Conservation (phyloP, 2,329 filamentous ascomycete species). For the Arthrobotrys conoides region DNA sequence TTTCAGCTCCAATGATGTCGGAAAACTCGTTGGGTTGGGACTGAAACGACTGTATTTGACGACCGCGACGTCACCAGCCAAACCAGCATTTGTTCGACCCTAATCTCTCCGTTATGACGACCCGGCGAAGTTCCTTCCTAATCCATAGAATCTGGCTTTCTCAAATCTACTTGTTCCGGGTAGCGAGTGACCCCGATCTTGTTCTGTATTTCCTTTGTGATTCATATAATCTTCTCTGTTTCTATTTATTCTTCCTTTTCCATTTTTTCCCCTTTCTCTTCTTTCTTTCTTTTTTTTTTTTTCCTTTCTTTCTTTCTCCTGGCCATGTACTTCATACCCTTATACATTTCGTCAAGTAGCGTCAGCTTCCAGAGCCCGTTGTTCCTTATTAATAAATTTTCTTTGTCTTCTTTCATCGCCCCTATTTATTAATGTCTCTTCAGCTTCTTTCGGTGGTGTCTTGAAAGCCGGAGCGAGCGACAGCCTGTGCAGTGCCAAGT, state of each 20-base stretch:
- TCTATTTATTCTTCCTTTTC: constrained; percentile 57
- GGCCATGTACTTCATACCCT: constrained; percentile 61
- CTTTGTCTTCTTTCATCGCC: constrained; percentile 47
- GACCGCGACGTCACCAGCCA: constrained; percentile 48
- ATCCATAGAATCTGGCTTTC: constrained; percentile 38
- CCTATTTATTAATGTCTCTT: constrained; percentile 59
- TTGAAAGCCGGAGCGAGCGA: constrained; percentile 12
- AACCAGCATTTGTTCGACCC: constrained; percentile 34
- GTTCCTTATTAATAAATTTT: constrained; percentile 59
- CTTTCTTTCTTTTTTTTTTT: constrained; percentile 47
- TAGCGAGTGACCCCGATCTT: constrained; percentile 47
- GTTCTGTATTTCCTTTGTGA: constrained; percentile 60
- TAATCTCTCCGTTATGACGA: constrained; percentile 34
- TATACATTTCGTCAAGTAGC: constrained; percentile 62
- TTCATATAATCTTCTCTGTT: constrained; percentile 59
- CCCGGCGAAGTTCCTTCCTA: constrained; percentile 33
- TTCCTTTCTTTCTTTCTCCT: constrained; percentile 52
- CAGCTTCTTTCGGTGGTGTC: constrained; percentile 62
- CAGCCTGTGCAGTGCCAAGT: constrained; percentile 12
- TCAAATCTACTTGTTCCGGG: constrained; percentile 31
- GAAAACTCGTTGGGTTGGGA: constrained; percentile 98
- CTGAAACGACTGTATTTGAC: constrained; percentile 69
- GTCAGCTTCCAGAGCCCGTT: constrained; percentile 60
- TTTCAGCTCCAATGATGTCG: constrained; percentile 89
- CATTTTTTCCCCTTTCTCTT: constrained; percentile 49